A percentile compares a stretch with the other conserved stretches of the same genome.
These are phyloP conservation scores for Euphorbia lathyris DNA, from an alignment of 345 rosid species.

Conservation along the genomic window DNA sequence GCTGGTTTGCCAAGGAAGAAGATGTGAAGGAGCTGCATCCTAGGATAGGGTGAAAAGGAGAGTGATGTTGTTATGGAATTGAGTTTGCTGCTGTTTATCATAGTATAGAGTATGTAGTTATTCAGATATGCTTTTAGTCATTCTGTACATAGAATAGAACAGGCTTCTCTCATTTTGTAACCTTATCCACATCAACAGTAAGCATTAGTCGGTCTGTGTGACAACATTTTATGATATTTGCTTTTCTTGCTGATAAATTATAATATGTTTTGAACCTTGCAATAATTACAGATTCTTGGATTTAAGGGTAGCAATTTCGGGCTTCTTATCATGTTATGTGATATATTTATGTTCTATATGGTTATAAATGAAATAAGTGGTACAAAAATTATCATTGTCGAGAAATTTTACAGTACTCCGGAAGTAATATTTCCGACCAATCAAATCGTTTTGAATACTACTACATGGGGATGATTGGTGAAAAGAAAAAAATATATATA, in stretches of 20 bases:
- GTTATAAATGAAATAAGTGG: no score
- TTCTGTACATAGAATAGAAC: conserved; percentile 12
- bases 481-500: no score
- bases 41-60: conserved; percentile 11
- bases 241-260: neutral
- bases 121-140: neutral
- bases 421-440: no score
- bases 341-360: no score
- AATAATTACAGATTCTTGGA: neutral
- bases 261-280: neutral
- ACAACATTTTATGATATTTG: neutral
- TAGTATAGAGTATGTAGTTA: neutral
- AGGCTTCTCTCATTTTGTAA: neutral
- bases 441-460: no score
- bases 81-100: neutral
- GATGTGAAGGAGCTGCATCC: conserved; percentile 34
- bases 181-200: neutral
- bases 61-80: neutral
- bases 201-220: neutral
- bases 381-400: no score
- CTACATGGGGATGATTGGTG: no score
- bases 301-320: no score
- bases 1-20: conserved; percentile 51
- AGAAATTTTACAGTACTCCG: no score
- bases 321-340: no score